These are phyloP conservation scores for Saturnispora ahearnii DNA, from an alignment of 805 yeast species.

Conservation along the genomic window DNA sequence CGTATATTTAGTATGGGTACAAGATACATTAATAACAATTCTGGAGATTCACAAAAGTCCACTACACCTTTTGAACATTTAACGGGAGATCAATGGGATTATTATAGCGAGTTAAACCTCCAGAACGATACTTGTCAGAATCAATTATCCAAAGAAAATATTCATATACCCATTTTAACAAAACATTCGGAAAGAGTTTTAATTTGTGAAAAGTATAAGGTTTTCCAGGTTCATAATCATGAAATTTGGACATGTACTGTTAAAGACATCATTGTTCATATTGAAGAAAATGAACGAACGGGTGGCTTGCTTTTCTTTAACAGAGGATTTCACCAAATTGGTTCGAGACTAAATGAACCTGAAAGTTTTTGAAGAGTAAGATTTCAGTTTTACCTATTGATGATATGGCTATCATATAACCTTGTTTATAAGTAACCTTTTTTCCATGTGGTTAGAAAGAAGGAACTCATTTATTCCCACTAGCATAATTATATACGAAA, in stretches of 20 bases:
- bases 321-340: conserved; percentile 45
- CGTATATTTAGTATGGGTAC: conserved; percentile 52
- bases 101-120: conserved; percentile 20
- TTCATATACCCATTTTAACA: conserved; percentile 44
- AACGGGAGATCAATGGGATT: conserved; percentile 28
- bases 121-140: conserved; percentile 11
- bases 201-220: conserved; percentile 47
- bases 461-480: background rate
- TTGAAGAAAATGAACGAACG: conserved; percentile 28
- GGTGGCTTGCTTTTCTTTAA: conserved; percentile 66
- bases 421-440: background rate
- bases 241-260: conserved; percentile 87
- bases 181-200: conserved; percentile 49
- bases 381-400: background rate
- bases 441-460: background rate
- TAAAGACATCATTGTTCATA: conserved; percentile 37
- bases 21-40: conserved; percentile 37
- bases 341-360: conserved; percentile 18
- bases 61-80: conserved; percentile 49
- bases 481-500: background rate
- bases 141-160: conserved; percentile 12
- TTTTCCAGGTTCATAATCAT: conserved; percentile 66
- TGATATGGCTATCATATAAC: background rate
- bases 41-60: conserved; percentile 17
- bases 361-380: background rate